Evolutionary conservation across 1,284 basidiomycete genomes (phyloP).

Genomic region (Taiwanofungus camphoratus): DNA sequence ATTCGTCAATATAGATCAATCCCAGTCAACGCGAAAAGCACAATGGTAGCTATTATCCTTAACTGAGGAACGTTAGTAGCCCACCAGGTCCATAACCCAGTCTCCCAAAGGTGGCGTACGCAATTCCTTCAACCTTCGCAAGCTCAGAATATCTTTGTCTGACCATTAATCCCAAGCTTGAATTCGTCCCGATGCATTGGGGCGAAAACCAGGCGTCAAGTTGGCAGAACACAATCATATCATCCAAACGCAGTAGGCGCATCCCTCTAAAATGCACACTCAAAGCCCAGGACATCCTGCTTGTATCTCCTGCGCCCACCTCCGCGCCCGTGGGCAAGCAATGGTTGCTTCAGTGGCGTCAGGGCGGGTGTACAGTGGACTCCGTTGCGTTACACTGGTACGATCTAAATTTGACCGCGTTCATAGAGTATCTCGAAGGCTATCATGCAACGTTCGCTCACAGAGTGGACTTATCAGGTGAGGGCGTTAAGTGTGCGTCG

Average conservation of each 20-base stretch:
- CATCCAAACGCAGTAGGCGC: constrained; percentile 25
- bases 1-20: constrained; percentile 24
- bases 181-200: constrained; percentile 37
- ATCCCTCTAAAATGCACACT: constrained; percentile 30
- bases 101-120: no score
- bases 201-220: constrained; percentile 24
- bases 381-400: constrained; percentile 41
- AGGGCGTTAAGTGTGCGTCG: constrained; percentile 1
- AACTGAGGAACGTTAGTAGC: no score
- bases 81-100: neutral
- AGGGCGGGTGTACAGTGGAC: constrained; percentile 36
- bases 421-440: constrained; percentile 34
- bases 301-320: constrained; percentile 39
- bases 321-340: constrained; percentile 33
- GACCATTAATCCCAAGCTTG: constrained; percentile 23
- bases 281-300: constrained; percentile 27
- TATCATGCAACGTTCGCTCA: constrained; percentile 39
- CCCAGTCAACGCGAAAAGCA: constrained; percentile 26
- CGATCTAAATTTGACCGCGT: constrained; percentile 32
- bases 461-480: constrained; percentile 36
- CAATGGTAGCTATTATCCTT: constrained; percentile 25
- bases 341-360: constrained; percentile 37
- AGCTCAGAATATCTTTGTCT: no score
- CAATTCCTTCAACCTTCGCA: no score
- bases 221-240: constrained; percentile 28